phyloP scores from a whole-genome alignment of 495 filamentous ascomycete species.

The Neurospora sp. region DNA sequence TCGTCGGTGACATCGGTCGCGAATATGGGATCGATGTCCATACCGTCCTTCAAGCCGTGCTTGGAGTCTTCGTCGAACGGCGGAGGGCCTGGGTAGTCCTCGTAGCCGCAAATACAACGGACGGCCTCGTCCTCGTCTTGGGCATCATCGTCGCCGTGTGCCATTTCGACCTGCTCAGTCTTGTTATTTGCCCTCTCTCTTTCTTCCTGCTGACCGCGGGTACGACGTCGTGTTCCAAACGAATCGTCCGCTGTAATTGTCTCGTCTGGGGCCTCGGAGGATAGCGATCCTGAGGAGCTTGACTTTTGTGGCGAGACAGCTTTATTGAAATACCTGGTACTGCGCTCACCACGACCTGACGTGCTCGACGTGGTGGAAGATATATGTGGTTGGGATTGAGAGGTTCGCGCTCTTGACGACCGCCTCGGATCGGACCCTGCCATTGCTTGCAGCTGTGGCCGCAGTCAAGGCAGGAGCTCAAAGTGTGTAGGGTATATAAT shows the following conservation, averaged over 20 bases:
- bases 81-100: constrained; percentile 89
- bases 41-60: constrained; percentile 35
- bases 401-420: constrained; percentile 80
- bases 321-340: constrained; percentile 61
- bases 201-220: constrained; percentile 55
- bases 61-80: constrained; percentile 52
- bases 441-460: constrained; percentile 33
- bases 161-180: constrained; percentile 40
- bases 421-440: constrained; percentile 64
- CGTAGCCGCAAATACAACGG: constrained; percentile 86
- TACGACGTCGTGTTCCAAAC: constrained; percentile 47
- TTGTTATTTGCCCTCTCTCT: constrained; percentile 42
- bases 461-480: constrained; percentile 16
- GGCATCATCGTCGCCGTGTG: constrained; percentile 50
- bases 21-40: constrained; percentile 45
- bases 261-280: constrained; percentile 75
- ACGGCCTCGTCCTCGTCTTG: constrained; percentile 89
- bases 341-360: constrained; percentile 55
- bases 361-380: constrained; percentile 67
- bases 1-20: constrained; percentile 71
- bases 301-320: constrained; percentile 63
- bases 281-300: constrained; percentile 57
- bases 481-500: background rate
- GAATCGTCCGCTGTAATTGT: constrained; percentile 48
- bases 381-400: constrained; percentile 67